Evolutionary conservation across 2,329 filamentous ascomycete genomes (phyloP).

Genomic region (Lasiodiplodia sp.): DNA sequence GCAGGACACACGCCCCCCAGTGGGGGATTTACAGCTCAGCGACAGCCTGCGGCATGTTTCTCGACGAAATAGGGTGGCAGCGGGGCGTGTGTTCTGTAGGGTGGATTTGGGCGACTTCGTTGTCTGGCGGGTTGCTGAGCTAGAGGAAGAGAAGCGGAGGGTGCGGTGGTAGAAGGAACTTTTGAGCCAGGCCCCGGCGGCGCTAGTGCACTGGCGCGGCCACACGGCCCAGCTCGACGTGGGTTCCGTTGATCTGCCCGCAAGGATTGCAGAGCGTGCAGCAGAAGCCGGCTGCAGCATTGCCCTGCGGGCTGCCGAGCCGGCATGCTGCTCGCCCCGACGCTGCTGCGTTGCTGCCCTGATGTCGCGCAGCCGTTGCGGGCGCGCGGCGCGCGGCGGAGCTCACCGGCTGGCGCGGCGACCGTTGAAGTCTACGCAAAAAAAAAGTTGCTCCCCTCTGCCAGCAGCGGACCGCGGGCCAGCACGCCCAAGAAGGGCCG

Average conservation of each 20-base stretch:
- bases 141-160: constrained; percentile 39
- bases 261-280: constrained; percentile 17
- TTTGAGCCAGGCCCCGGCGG: constrained; percentile 31
- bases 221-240: constrained; percentile 15
- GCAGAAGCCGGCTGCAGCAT: constrained; percentile 1
- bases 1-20: constrained; percentile 70
- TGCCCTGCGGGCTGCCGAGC: background rate
- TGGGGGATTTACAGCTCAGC: constrained; percentile 81
- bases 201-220: constrained; percentile 22
- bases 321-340: background rate
- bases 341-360: constrained; percentile 12
- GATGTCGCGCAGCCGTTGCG: background rate
- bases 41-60: constrained; percentile 57
- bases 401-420: constrained; percentile 2
- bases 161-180: constrained; percentile 35
- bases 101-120: constrained; percentile 47
- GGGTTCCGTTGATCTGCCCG: constrained; percentile 20
- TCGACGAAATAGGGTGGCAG: constrained; percentile 49
- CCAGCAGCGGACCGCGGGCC: constrained; percentile 6
- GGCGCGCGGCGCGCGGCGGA: constrained; percentile 1
- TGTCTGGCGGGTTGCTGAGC: constrained; percentile 44
- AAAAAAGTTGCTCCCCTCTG: background rate
- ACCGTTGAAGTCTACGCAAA: background rate
- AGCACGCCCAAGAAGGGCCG: constrained; percentile 4
- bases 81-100: constrained; percentile 1